Evolutionary conservation across 768 basidiomycete genomes (phyloP).

Genomic region (Boletus fagicola): DNA sequence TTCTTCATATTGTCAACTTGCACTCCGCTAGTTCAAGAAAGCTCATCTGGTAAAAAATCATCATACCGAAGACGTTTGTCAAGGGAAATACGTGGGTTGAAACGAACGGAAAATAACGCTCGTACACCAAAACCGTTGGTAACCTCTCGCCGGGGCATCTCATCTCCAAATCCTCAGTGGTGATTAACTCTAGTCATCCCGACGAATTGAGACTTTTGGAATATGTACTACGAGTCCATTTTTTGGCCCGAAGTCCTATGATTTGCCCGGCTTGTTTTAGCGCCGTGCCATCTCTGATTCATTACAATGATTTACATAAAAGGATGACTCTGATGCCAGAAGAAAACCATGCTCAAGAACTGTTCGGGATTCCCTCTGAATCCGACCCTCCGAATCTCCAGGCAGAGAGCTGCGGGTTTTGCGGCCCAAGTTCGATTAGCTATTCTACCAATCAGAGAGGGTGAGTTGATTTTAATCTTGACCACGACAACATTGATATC

Average conservation of each 20-base stretch:
- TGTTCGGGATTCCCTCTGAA: not conserved
- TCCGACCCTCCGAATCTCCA: not conserved
- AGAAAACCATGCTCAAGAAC: not conserved
- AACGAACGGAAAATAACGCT: not conserved
- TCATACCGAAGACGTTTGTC: not conserved
- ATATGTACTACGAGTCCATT: no score
- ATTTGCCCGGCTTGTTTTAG: not conserved
- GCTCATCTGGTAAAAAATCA: no score
- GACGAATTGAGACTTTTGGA: no score
- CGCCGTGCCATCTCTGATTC: not conserved
- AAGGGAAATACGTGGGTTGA: not conserved
- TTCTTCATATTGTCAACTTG: no score
- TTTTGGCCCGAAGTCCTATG: not conserved
- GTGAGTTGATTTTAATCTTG: constrained; percentile 1
- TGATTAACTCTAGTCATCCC: not conserved
- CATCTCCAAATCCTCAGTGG: not conserved
- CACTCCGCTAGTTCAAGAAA: no score
- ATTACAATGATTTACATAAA: not conserved
- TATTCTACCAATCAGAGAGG: not conserved
- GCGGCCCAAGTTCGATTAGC: no score
- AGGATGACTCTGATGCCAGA: not conserved
- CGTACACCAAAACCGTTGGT: not conserved
- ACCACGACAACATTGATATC: not conserved
- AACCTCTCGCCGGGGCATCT: not conserved
- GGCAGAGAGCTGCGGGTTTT: not conserved